Evolutionary conservation across 495 filamentous ascomycete genomes (phyloP), one percentile per base, ranked within the genome.

Genomic region (Lepraria neglecta): DNA sequence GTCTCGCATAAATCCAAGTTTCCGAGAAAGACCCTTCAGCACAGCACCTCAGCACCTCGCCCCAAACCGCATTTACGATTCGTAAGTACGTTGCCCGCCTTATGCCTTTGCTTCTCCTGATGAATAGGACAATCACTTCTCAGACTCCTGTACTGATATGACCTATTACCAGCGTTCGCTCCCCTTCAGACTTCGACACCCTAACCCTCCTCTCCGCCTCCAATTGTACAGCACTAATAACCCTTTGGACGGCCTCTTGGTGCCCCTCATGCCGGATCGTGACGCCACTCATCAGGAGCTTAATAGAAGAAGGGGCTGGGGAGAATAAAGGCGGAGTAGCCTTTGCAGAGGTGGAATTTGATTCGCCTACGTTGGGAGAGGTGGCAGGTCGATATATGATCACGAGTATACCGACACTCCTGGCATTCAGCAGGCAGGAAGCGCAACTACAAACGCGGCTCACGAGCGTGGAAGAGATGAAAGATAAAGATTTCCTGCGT

Each of bases 201-300:
- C 79, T 86, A 61, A 78, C 80, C 21, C 76, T 84, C 47, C 72
- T 86, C 47, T 82, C 83, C 0, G 77, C 84, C 3, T 77, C 80
- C n/a, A 73, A 76, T 10, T 72, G 77, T 24, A 77, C 72, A n/a
- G 82, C 86, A 6, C 73, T 89, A 6, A 74, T 89, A 38, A 89
- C 87, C 1, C 72, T 89, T 15, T 90, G 86, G 87, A 87, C 83
- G 1, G 78, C 87, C 1, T 83, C 81, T 10, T 88, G 78, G 71
- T 88, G 85, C 69, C 68, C 77, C 9, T 81, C 80, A 10, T 90
- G 85, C 71, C 74, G 73, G 30, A 64, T 70, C 17, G 77, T 87
- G 21, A 73, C 72, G 4, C 83, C 84, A 6, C 64, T 87, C 10
- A 21, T 89, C 66, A 87, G 31, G 70, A 88, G 40, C 27, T 24